These are phyloP conservation scores for Penicillium concentricum DNA, from an alignment of 2,329 filamentous ascomycete genomes.

Conservation along the genomic window DNA sequence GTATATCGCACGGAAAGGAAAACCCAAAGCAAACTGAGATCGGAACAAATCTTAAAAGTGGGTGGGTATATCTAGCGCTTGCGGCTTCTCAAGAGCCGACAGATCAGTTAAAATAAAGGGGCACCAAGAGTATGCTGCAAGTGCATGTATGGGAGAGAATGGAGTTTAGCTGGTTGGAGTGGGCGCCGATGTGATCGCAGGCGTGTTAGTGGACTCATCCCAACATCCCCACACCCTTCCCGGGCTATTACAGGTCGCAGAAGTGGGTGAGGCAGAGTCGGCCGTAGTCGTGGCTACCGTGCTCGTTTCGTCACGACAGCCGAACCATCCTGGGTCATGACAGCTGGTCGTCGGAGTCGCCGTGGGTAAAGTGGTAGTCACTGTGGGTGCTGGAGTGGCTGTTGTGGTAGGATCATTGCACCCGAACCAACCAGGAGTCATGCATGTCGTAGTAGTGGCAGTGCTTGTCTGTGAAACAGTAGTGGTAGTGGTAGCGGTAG, in stretches of 20 bases:
- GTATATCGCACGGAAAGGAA: not conserved
- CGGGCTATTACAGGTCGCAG: not conserved
- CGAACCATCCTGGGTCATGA: constrained; percentile 32
- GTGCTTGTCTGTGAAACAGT: constrained; percentile 24
- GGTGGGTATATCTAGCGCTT: constrained; percentile 6
- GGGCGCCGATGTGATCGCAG: not conserved
- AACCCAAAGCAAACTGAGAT: not conserved
- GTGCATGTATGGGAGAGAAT: not conserved
- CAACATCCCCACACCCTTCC: not conserved
- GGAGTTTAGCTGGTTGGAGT: not conserved
- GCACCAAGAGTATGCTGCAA: not conserved
- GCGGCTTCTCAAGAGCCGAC: not conserved
- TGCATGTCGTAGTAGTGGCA: constrained; percentile 35
- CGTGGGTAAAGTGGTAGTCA: constrained; percentile 1
- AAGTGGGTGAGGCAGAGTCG: not conserved
- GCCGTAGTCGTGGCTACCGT: not conserved
- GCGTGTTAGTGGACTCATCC: not conserved
- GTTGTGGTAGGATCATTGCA: constrained; percentile 37
- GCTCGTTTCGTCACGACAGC: constrained; percentile 29
- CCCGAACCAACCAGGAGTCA: constrained; percentile 40
- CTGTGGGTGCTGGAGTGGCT: constrained; percentile 16
- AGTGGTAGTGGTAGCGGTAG: constrained; percentile 18
- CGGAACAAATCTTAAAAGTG: constrained; percentile 1
- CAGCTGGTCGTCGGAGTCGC: constrained; percentile 24
- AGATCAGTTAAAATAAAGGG: not conserved